These are phyloP conservation scores for Capsella rubella DNA, from an alignment of 441 rosid genomes.

Conservation along the genomic window DNA sequence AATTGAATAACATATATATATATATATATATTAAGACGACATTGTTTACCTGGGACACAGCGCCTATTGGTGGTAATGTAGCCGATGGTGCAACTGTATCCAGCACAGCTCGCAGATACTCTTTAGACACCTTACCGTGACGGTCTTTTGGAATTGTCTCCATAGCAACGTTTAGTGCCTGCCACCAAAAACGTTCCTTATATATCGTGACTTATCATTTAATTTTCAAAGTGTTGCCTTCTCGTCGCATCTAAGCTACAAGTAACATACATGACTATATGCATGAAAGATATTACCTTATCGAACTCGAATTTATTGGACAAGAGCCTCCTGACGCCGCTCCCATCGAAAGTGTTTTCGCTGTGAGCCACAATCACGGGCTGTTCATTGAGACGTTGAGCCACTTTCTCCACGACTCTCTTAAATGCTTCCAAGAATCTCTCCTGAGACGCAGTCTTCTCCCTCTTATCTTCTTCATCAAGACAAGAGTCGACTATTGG, in stretches of 20 bases:
- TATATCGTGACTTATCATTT: background rate
- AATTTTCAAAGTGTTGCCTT: background rate
- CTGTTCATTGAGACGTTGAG: slow-evolving; percentile 84
- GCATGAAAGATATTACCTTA: slow-evolving; percentile 56
- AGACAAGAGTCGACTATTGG: slow-evolving; percentile 62
- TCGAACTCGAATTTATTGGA: slow-evolving; percentile 87
- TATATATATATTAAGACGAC: background rate
- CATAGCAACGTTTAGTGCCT: slow-evolving; percentile 65
- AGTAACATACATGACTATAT: background rate
- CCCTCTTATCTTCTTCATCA: slow-evolving; percentile 46
- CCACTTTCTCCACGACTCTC: slow-evolving; percentile 65
- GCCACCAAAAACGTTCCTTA: slow-evolving; percentile 31
- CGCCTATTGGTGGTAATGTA: slow-evolving; percentile 84
- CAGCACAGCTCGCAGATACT: slow-evolving; percentile 62
- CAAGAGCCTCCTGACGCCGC: slow-evolving; percentile 74
- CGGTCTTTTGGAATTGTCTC: slow-evolving; percentile 73
- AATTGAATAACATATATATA: background rate
- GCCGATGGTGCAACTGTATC: slow-evolving; percentile 81
- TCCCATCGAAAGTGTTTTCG: slow-evolving; percentile 89
- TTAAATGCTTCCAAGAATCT: slow-evolving; percentile 70
- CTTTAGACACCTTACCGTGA: slow-evolving; percentile 73
- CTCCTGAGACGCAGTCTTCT: slow-evolving; percentile 59
- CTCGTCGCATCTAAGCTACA: background rate
- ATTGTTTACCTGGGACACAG: slow-evolving; percentile 69
- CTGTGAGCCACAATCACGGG: slow-evolving; percentile 97